Evolutionary conservation across 192 early-diverging fungal genomes (phyloP), one percentile per base, ranked within the genome.

Genomic region (Rhizoclosmatium sp.): DNA sequence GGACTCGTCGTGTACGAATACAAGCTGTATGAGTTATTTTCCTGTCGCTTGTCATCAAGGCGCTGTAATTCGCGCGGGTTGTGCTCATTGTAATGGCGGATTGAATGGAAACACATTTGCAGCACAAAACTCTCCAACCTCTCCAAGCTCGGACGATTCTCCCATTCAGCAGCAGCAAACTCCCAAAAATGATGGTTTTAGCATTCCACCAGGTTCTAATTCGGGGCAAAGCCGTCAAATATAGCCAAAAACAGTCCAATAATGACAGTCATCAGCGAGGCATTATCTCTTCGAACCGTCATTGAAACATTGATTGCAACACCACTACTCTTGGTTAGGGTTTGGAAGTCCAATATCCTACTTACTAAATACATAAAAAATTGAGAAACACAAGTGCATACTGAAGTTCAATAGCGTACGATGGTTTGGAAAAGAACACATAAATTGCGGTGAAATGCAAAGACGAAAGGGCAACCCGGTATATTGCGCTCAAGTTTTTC

Each of bases 161-260:
- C 51, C 51, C 5, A 12, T 16, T 54, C 51, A 7, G 51, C 51
- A 54, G 16, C 5, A 54, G 5, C 9, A 7, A 16, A 7, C 51
- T 16, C 9, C 9, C 16, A 12, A 7, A 12, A 7, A 54, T 12
- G 16, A 54, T 7, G 51, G 51, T 54, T 54, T 54, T 7, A 54
- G 51, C 16, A 54, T 54, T 54, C 51, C 51, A 54, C 51, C 51
- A 12, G 51, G 51, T 54, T 7, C 51, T 54, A 16, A 16, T 16
- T 54, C 51, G 83, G 85, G 9, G 83, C 84, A 69, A 78, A 86
- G 3, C 87, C 87, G 70, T 83, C 84, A 69, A 88, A 86, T 4
- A 84, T 68, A 10, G 87, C 84, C 14, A 70, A 68, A 77, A 87
- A 83, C 3, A 87, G 61, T 23, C 75, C 62, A 14, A 64, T 45